Evolutionary conservation across 169 alveolate genomes (phyloP).

Genomic region (Cyclospora cayetanensis): DNA sequence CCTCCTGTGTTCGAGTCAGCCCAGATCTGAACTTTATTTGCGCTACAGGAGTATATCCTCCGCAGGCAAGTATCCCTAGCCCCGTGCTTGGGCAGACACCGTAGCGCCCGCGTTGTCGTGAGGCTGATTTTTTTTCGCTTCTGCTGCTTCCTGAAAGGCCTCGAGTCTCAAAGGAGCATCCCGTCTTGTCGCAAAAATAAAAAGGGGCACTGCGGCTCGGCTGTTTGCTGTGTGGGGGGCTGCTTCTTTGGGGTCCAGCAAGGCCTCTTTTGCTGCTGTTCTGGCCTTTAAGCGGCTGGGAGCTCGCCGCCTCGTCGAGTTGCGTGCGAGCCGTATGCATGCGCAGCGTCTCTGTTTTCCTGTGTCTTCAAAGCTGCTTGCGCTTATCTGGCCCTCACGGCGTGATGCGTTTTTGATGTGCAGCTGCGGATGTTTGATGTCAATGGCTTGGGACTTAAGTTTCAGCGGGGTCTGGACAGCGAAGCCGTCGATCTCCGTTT

Average conservation of each 20-base stretch:
- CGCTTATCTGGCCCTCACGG: too few relatives aligned
- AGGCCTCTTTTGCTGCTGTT: too few relatives aligned
- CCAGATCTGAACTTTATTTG: constrained; percentile 87
- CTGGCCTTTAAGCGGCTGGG: too few relatives aligned
- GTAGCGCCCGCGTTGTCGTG: not conserved
- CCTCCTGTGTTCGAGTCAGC: constrained; percentile 82
- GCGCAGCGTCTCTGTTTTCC: constrained; percentile 83
- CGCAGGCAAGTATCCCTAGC: constrained; percentile 81
- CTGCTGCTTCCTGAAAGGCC: not conserved
- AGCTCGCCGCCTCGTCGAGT: not conserved
- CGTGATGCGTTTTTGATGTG: not conserved
- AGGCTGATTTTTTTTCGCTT: too few relatives aligned
- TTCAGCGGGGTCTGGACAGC: constrained; percentile 92
- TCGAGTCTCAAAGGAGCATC: not conserved
- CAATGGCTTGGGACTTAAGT: constrained; percentile 88
- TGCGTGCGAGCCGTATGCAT: not conserved
- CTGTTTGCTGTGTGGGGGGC: too few relatives aligned
- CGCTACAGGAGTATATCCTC: constrained; percentile 91
- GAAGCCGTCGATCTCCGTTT: constrained; percentile 90
- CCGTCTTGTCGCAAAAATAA: constrained; percentile 38
- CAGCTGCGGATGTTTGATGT: constrained; percentile 91
- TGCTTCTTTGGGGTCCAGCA: too few relatives aligned
- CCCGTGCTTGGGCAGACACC: not conserved
- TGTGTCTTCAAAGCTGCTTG: too few relatives aligned
- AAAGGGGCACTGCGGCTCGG: too few relatives aligned